Evolutionary conservation across 176 grass and related monocot species (phyloP).

Genomic region (Alopecurus myosuroides): DNA sequence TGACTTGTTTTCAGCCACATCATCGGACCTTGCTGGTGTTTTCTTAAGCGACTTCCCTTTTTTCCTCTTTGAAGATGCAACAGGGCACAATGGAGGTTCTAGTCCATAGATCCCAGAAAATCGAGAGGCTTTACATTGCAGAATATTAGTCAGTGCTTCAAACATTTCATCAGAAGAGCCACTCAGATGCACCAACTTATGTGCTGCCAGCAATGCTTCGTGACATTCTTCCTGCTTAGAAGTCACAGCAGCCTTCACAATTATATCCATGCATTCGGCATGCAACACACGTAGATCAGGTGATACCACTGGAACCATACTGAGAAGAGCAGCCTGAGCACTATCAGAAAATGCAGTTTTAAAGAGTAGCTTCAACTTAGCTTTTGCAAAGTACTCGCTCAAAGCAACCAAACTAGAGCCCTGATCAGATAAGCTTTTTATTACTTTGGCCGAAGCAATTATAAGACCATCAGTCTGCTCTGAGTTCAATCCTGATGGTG

Average conservation of each 20-base stretch:
- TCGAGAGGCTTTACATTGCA: slow-evolving; percentile 50
- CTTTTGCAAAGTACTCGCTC: slow-evolving; percentile 52
- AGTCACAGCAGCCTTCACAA: slow-evolving; percentile 43
- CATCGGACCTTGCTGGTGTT: slow-evolving; percentile 23
- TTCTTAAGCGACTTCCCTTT: slow-evolving; percentile 59
- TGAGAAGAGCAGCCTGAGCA: slow-evolving; percentile 64
- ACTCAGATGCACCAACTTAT: slow-evolving; percentile 59
- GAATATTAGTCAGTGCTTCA: slow-evolving; percentile 60
- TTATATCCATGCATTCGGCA: slow-evolving; percentile 61
- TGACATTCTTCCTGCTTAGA: slow-evolving; percentile 57
- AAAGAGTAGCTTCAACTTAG: slow-evolving; percentile 60
- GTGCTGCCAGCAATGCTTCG: slow-evolving; percentile 41
- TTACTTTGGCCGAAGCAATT: slow-evolving; percentile 66
- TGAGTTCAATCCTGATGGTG: slow-evolving; percentile 49
- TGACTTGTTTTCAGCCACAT: slow-evolving; percentile 35
- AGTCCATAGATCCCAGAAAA: slow-evolving; percentile 48
- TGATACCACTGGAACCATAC: slow-evolving; percentile 54
- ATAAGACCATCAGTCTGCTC: slow-evolving; percentile 79
- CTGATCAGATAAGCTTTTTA: slow-evolving; percentile 56
- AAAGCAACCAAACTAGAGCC: slow-evolving; percentile 44
- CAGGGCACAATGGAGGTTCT: slow-evolving; percentile 22
- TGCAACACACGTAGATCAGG: slow-evolving; percentile 46
- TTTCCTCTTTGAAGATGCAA: slow-evolving; percentile 49
- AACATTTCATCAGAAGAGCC: slow-evolving; percentile 71
- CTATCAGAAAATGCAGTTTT: slow-evolving; percentile 53